Conservation (phyloP, 1,139 yeast genomes). For the Candida tropicalis region DNA sequence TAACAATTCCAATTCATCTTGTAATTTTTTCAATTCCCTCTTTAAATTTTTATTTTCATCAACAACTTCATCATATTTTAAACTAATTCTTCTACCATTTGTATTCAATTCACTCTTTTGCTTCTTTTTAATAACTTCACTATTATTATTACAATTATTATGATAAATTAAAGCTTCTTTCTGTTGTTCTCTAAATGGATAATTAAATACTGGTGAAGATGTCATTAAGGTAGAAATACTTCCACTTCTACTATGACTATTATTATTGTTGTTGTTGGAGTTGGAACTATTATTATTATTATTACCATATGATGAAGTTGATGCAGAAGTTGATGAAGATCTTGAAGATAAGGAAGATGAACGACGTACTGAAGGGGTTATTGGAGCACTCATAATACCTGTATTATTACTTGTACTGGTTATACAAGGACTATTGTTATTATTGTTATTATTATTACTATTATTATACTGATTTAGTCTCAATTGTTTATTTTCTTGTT, state of each 20-base stretch:
- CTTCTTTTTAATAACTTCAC: slow-evolving; percentile 12
- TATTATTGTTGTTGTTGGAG: background rate
- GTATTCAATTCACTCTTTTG: slow-evolving; percentile 9
- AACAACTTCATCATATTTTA: slow-evolving; percentile 15
- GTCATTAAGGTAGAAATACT: slow-evolving; percentile 7
- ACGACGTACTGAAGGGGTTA: slow-evolving; percentile 12
- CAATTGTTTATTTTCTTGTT: slow-evolving; percentile 50
- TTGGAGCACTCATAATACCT: slow-evolving; percentile 2
- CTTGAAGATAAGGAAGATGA: slow-evolving; percentile 17
- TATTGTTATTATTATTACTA: background rate
- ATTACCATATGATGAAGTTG: background rate
- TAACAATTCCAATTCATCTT: slow-evolving; percentile 12
- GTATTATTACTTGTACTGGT: background rate
- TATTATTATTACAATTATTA: background rate
- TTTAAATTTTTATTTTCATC: slow-evolving; percentile 17
- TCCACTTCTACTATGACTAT: slow-evolving; percentile 6
- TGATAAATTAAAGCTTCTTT: background rate
- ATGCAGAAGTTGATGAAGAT: background rate
- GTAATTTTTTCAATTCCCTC: slow-evolving; percentile 14
- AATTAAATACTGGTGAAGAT: slow-evolving; percentile 7
- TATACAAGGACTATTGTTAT: background rate
- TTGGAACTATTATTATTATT: background rate
- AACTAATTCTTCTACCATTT: slow-evolving; percentile 11
- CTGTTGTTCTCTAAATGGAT: slow-evolving; percentile 7
- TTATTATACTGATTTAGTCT: slow-evolving; percentile 15